These are phyloP conservation scores for Candida odintsovae DNA, from an alignment of 805 yeast genomes.

Conservation along the genomic window DNA sequence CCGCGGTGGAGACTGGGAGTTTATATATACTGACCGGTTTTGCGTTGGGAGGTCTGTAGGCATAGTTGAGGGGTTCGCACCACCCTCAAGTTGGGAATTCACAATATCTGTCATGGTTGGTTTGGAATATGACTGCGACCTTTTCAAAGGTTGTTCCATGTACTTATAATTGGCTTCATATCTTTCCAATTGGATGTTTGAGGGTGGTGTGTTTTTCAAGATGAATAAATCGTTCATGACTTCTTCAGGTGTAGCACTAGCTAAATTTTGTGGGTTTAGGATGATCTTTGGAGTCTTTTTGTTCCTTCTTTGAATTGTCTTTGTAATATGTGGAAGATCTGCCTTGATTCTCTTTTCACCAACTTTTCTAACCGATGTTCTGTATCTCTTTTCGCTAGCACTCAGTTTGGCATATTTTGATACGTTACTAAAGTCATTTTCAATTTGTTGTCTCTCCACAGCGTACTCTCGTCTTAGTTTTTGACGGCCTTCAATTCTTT, in stretches of 20 bases:
- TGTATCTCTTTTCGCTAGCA: conserved; percentile 9
- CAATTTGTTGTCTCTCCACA: conserved; percentile 2
- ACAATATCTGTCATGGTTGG: conserved; percentile 25
- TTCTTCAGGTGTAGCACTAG: conserved; percentile 11
- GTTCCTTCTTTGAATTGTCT: conserved; percentile 4
- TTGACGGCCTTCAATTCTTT: conserved; percentile 11
- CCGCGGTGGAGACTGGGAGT: not conserved
- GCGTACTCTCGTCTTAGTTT: conserved; percentile 2
- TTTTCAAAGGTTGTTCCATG: conserved; percentile 16
- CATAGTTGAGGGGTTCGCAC: conserved; percentile 7
- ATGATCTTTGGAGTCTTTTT: conserved; percentile 2
- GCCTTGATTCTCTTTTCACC: conserved; percentile 15
- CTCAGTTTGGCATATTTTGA: conserved; percentile 6
- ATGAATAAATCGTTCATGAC: conserved; percentile 13
- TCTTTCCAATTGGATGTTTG: conserved; percentile 10
- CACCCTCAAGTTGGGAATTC: conserved; percentile 19
- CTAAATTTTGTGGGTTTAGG: conserved; percentile 4
- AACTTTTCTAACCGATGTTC: conserved; percentile 14
- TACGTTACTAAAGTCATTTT: conserved; percentile 14
- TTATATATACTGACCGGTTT: not conserved
- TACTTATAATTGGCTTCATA: conserved; percentile 19
- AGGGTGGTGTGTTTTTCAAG: conserved; percentile 2
- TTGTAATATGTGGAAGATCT: conserved; percentile 9
- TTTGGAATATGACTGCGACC: conserved; percentile 5
- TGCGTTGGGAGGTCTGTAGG: conserved; percentile 2